Conservation (phyloP, 331 rosid species). For the Saraca asoca region DNA sequence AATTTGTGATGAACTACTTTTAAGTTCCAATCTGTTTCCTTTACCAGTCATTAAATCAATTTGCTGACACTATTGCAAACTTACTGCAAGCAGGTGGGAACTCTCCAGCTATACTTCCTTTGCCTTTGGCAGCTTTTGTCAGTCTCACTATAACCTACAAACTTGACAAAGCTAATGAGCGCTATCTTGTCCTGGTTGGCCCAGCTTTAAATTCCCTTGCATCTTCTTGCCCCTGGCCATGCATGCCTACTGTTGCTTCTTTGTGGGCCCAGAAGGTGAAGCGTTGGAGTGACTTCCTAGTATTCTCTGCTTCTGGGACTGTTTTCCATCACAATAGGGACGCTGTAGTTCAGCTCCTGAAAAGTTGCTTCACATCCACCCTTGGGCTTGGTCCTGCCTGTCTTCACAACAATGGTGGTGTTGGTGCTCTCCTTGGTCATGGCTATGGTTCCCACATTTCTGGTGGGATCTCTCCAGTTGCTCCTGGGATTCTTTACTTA, state of each 20-base stretch:
- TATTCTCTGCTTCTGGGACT: constrained; percentile 84
- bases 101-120: constrained; percentile 83
- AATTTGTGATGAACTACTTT: neutral
- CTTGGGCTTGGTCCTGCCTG: constrained; percentile 72
- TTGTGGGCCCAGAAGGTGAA: constrained; percentile 96
- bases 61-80: constrained; percentile 33
- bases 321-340: constrained; percentile 89
- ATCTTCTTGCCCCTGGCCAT: constrained; percentile 95
- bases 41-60: neutral
- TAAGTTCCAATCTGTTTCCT: too few species aligned
- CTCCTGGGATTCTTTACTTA: constrained; percentile 90
- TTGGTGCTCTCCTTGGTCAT: constrained; percentile 93
- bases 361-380: constrained; percentile 82
- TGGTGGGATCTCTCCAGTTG: constrained; percentile 90
- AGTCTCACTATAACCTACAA: constrained; percentile 95
- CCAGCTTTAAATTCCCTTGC: constrained; percentile 70
- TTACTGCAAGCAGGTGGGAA: constrained; percentile 71
- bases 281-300: constrained; percentile 92
- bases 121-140: constrained; percentile 90
- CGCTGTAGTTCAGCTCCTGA: constrained; percentile 95
- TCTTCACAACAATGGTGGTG: constrained; percentile 64
- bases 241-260: constrained; percentile 79
- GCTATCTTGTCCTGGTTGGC: constrained; percentile 67
- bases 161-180: constrained; percentile 83
- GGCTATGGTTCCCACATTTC: constrained; percentile 72